These are phyloP conservation scores for Sugiyamaella neomexicana DNA, from an alignment of 1,139 yeast genomes.

Conservation along the genomic window DNA sequence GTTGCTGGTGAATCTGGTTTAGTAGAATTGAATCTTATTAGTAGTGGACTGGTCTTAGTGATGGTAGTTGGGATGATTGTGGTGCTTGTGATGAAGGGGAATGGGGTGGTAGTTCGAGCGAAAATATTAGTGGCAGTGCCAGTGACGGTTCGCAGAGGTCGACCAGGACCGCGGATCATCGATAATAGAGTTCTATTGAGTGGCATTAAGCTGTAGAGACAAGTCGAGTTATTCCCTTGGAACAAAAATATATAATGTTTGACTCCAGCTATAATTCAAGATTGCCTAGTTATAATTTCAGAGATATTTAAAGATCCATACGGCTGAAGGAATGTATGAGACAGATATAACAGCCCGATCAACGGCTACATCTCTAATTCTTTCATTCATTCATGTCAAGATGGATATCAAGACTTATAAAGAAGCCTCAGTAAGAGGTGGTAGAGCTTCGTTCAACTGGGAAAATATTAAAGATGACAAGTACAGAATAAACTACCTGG, in stretches of 20 bases:
- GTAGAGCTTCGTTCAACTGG: constrained; percentile 35
- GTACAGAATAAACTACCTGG: constrained; percentile 34
- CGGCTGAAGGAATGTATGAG: too few species aligned
- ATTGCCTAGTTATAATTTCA: too few species aligned
- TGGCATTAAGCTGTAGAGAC: too few species aligned
- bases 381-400: neutral
- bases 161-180: neutral
- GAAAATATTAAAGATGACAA: constrained; percentile 35
- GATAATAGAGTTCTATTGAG: too few species aligned
- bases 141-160: constrained; percentile 1
- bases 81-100: too few species aligned
- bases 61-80: neutral
- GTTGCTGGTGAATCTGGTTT: neutral
- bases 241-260: too few species aligned
- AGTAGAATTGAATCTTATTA: neutral
- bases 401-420: constrained; percentile 30
- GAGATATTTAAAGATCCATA: too few species aligned
- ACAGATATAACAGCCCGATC: too few species aligned
- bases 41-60: neutral
- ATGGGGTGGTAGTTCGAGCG: too few species aligned
- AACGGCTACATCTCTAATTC: too few species aligned
- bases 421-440: constrained; percentile 36
- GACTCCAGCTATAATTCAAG: too few species aligned
- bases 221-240: too few species aligned
- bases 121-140: neutral